Base-by-base conservation (phyloP, 2,329 filamentous ascomycete genomes). In the Fusarium concolor region DNA sequence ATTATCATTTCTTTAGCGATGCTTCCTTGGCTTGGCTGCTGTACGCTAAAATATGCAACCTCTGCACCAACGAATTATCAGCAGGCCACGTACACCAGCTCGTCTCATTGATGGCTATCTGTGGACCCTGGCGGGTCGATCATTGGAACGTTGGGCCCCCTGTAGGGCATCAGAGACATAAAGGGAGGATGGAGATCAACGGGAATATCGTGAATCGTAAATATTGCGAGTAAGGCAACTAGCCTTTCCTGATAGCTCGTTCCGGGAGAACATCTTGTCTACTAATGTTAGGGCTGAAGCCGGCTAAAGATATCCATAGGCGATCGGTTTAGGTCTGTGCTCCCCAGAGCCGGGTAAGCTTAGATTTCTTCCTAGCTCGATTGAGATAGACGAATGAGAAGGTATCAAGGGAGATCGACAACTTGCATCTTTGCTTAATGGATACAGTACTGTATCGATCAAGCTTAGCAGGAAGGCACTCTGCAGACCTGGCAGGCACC, bases 111-210 rank as follows among this genome's bases (percentile, higher is more conserved):
- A 61, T 62, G 58, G 58, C 39, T 62, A 62, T 54, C 17, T 61
- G 58, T 62, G 59, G 57, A 47, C 26, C 42, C 15, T 26, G 28
- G 57, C 29, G 57, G 57, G 59, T 56, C 57, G 47, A 62, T 62
- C 57, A 43, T 56, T 44, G 35, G 54, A 56, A 35, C 37, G 41
- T 37, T 24, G 49, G 18, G 43, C 22, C 43, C 37, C 35, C 26
- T 43, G 37, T 29, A 62, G 26, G 44, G 44, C 49, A 56, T 38
- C 29, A 46, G 37, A 56, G 41, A 56, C 42, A 46, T 29, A 20
- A 37, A 39, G 38, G 15, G 24, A 22, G 41, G 20, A 43, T 29
- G 28, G 35, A 28, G 56, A 61, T 61, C 44, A 53, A 58, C 31
- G 39, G 44, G 12, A 52, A 28, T 37, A 42, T 41, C 53, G 18